phyloP scores from a whole-genome alignment of 129 eudicot genomes.

The Centella asiatica region DNA sequence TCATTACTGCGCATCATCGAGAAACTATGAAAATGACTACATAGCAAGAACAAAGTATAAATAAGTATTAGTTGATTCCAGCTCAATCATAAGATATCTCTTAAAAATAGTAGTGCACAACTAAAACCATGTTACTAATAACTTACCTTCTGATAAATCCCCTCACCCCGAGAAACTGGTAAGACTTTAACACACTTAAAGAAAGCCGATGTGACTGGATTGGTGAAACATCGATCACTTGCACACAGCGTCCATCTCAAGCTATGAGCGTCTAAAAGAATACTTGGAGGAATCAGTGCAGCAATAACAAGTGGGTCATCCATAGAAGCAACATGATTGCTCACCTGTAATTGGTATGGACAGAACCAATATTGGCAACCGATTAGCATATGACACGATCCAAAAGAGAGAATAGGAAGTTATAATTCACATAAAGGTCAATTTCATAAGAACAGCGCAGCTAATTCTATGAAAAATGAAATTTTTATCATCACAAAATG shows the following conservation, averaged over 20 bases:
- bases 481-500: too few relatives aligned
- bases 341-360: conserved; percentile 34
- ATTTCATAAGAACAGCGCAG: neutral
- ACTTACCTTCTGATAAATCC: conserved; percentile 73
- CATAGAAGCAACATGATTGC: conserved; percentile 81
- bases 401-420: neutral
- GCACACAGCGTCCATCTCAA: conserved; percentile 92
- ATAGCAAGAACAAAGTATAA: too few relatives aligned
- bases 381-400: neutral
- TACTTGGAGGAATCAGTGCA: conserved; percentile 66
- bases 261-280: conserved; percentile 56
- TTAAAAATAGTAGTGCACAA: too few relatives aligned
- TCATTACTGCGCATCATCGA: too few relatives aligned
- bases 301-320: conserved; percentile 84
- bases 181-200: conserved; percentile 72
- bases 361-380: neutral
- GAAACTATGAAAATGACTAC: too few relatives aligned
- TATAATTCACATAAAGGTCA: neutral
- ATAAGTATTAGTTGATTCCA: too few relatives aligned
- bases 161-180: conserved; percentile 86
- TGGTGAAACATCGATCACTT: conserved; percentile 67
- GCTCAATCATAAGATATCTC: too few relatives aligned
- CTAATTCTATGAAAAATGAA: too few relatives aligned
- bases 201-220: conserved; percentile 74
- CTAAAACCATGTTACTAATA: neutral